A percentile compares a stretch with the other conserved stretches of the same genome.
Evolutionary conservation across 768 basidiomycete species (phyloP).

Genomic region (Kwoniella pini): DNA sequence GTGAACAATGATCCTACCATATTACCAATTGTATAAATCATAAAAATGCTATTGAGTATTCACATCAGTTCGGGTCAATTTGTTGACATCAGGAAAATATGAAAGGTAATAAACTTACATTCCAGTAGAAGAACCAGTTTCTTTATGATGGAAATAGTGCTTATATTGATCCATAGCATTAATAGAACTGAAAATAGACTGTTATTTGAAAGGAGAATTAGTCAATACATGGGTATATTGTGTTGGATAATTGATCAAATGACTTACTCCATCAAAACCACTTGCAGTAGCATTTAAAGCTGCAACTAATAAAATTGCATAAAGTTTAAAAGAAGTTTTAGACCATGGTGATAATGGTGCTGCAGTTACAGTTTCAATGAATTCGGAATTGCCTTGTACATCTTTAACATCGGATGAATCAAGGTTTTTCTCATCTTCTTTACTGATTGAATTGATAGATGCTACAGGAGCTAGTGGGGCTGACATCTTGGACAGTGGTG

Average conservation of each 20-base stretch:
- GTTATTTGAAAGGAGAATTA: neutral
- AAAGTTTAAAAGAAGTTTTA: constrained; percentile 23
- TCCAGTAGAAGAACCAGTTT: constrained; percentile 19
- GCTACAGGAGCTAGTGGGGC: neutral
- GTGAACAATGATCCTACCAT: constrained; percentile 28
- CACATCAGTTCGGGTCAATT: neutral
- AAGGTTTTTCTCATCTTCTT: neutral
- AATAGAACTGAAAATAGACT: constrained; percentile 41
- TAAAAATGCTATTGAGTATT: constrained; percentile 17
- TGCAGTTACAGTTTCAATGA: constrained; percentile 19
- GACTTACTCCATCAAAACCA: constrained; percentile 29
- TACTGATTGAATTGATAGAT: neutral
- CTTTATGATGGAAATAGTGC: constrained; percentile 26
- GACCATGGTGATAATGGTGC: constrained; percentile 22
- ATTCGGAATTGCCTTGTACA: constrained; percentile 18
- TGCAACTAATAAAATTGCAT: constrained; percentile 23
- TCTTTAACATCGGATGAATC: constrained; percentile 7
- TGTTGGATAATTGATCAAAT: too few species aligned
- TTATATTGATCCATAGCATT: constrained; percentile 35
- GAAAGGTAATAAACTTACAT: constrained; percentile 11
- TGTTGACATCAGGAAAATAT: neutral
- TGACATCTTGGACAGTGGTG: too few species aligned
- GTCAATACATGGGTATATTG: too few species aligned
- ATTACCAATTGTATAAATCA: constrained; percentile 29
- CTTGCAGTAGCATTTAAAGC: constrained; percentile 26